Percentiles rank a stretch among this genome's conserved stretches.
These are phyloP conservation scores for Clitoria ternatea DNA, from an alignment of 306 rosid genomes.

Conservation along the genomic window DNA sequence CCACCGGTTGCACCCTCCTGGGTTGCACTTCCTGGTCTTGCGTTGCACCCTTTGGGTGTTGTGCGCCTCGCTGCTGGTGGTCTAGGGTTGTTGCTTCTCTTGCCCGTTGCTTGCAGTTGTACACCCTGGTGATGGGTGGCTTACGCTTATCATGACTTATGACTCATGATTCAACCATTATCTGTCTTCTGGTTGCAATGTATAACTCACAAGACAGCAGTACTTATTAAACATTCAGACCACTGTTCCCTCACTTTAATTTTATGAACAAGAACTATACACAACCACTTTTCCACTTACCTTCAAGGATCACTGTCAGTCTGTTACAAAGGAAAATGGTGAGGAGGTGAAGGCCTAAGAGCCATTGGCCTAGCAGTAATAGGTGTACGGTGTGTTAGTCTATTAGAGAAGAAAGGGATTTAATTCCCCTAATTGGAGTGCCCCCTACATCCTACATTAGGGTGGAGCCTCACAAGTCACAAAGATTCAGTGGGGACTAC, in stretches of 20 bases:
- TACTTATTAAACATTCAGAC: not conserved
- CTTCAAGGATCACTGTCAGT: not conserved
- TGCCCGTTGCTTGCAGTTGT: too few relatives aligned
- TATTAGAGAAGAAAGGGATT: not conserved
- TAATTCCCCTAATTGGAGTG: not conserved
- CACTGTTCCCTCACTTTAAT: not conserved
- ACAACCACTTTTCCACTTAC: not conserved
- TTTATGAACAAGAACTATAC: not conserved
- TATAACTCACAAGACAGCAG: not conserved
- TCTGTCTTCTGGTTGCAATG: not conserved
- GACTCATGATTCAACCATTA: not conserved
- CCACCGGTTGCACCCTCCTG: too few relatives aligned
- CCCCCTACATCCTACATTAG: not conserved
- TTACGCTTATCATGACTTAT: not conserved
- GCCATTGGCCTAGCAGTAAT: not conserved
- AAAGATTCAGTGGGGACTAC: not conserved
- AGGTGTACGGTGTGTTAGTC: not conserved
- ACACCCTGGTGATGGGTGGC: too few relatives aligned
- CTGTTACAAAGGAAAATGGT: not conserved
- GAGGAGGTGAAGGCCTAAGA: not conserved
- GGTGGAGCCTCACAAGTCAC: not conserved
- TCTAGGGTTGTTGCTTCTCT: too few relatives aligned
- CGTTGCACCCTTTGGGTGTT: too few relatives aligned
- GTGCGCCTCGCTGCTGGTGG: too few relatives aligned
- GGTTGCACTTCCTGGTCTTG: too few relatives aligned